Evolutionary conservation across 306 rosid species (phyloP), one percentile per base, ranked within the genome.

Genomic region (Gleditsia sinensis): DNA sequence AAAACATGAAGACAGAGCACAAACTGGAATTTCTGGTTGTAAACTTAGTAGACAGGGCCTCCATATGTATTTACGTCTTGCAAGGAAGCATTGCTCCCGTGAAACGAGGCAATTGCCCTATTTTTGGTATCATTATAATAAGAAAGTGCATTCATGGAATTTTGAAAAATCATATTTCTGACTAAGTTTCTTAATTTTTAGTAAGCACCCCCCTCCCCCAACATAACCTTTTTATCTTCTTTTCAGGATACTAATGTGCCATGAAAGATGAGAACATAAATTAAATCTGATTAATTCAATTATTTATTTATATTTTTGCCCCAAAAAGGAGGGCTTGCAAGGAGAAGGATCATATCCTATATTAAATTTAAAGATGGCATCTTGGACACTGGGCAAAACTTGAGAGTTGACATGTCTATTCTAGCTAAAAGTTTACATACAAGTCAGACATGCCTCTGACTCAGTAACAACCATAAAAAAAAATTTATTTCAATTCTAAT

Each of bases 1-100:
- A 46, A 17, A 57, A 66, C 51, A 75, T 64, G 48, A 75, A 57
- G 27, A 75, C 51, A 76, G 60, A 59, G 23, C 45, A 60, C 54
- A 37, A 36, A 80, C 57, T 27, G 53, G 51, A 60, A 60, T 23
- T 58, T 27, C 42, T 28, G 27, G 4, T 60, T 36, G 19, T 21
- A n/a, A 60, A 60, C 43, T 60, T 17, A 13, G 24, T 58, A 24
- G 9, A 33, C 19, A 17, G 9, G 67, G 25, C 27, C 67, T 17
- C 2, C 45, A 9, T 32, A 17, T 17, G 9, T 32, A 30, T 58
- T 58, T 36, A 58, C 10, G 10, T 58, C 65, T 58, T 16, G 65
- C 23, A 58, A 58, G 42, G 24, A n/a, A 58, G 37, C 65, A 28
- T n/a, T 7, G 43, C 24, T 30, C 42, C 45, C 2, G 3, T 60